Base-by-base conservation (phyloP, 768 basidiomycete species). In the Naganishia vishniacii region DNA sequence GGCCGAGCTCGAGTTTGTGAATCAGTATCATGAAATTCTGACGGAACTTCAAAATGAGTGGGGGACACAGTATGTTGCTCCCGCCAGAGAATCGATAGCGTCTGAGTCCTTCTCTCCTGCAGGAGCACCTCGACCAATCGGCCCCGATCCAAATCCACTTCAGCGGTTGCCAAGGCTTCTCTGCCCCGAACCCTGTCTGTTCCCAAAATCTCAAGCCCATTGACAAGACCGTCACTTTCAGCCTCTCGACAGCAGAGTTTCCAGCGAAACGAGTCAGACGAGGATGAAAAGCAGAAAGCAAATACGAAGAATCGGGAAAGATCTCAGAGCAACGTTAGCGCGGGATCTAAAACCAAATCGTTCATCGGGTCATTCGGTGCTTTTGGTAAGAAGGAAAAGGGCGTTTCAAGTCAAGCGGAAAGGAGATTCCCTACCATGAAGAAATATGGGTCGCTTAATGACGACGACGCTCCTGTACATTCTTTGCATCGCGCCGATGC, bases 11-110 rank as follows among this genome's bases (percentile, higher is more conserved):
- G 84, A 84, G 56, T 93, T 85, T 69, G 86, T 85, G 18, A 82
- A 83, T 65, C 83, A 87, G 65, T 88, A 89, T 70, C 77, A 85
- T 18, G 84, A 86, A n/a, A 83, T 88, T 11, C 75, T 95, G 69
- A 81, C 82, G 47, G 87, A 89, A 32, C 83, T 86, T 49, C 85
- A 83, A 70, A 77, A 79, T 0, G 81, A 81, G 9, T 93, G 89
- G 90, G 80, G 82, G 44, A 81, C 83, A 45, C 12, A 15, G 51
- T 64, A 26, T 9, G 63, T 42, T 26, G 15, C 8, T 3, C 7
- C 13, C 3, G 15, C n/a, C n/a, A n/a, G n/a, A n/a, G n/a, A n/a
- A n/a, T n/a, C n/a, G 18, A 44, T 18, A 20, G 5, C n/a, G 13
- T 5, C 18, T 44, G 13, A 44, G 9, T 12, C n/a, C 18, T 9